Conservation (phyloP, 2,329 filamentous ascomycete species). For the Colletotrichum orchidophilum region DNA sequence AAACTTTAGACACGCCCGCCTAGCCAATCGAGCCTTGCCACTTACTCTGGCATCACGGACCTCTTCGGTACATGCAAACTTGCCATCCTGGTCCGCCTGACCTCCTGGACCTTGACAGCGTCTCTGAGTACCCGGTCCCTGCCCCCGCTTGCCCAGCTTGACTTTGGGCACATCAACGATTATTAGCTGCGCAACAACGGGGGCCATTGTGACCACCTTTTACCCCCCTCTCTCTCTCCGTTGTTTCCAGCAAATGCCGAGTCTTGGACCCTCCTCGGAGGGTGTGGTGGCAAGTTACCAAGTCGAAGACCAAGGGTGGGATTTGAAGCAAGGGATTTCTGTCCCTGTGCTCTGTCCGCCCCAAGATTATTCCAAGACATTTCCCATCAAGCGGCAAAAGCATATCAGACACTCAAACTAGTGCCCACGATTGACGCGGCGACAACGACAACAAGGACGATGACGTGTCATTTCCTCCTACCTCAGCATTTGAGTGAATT, state of each 20-base stretch:
- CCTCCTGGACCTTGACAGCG: neutral
- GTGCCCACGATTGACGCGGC: neutral
- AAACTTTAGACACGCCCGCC: slow-evolving; percentile 2
- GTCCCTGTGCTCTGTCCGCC: neutral
- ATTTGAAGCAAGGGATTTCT: neutral
- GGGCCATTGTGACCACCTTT: neutral
- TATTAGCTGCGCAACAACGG: slow-evolving; percentile 1
- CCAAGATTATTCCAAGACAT: neutral
- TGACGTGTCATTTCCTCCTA: neutral
- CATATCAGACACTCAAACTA: neutral
- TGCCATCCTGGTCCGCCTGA: neutral
- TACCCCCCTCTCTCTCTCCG: neutral
- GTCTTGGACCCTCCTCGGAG: neutral
- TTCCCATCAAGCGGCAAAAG: neutral
- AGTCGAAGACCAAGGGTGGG: neutral
- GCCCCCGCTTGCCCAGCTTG: neutral
- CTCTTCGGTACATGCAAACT: neutral
- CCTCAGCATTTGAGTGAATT: neutral
- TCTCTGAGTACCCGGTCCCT: neutral
- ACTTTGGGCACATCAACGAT: slow-evolving; percentile 3
- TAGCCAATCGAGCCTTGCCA: slow-evolving; percentile 9
- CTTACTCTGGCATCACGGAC: slow-evolving; percentile 11
- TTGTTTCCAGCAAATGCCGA: neutral
- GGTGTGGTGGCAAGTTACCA: neutral
- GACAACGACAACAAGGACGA: neutral